phyloP scores from a whole-genome alignment of 1,139 yeast species.

The Saccharomyces hybrid region DNA sequence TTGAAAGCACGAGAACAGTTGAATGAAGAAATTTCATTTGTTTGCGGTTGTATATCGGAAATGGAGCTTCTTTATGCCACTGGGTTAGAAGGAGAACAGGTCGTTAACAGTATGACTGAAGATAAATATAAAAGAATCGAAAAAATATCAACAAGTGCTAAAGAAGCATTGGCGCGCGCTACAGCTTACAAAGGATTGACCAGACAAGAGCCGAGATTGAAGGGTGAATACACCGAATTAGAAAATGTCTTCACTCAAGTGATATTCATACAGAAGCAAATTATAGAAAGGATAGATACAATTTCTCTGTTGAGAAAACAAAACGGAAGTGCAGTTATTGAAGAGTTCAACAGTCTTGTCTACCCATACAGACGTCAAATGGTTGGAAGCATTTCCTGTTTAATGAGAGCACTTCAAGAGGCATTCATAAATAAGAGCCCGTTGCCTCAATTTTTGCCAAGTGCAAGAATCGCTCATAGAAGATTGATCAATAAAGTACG shows the following conservation, averaged over 20 bases:
- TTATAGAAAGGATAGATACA: conserved; percentile 42
- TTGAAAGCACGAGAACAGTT: conserved; percentile 41
- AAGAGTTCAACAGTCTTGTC: conserved; percentile 37
- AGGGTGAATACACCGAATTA: conserved; percentile 38
- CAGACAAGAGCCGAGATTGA: conserved; percentile 42
- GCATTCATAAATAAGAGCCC: conserved; percentile 40
- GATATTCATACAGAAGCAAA: conserved; percentile 40
- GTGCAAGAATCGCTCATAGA: conserved; percentile 42
- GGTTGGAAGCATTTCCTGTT: conserved; percentile 34
- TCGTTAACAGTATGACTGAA: conserved; percentile 24
- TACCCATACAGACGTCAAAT: conserved; percentile 40
- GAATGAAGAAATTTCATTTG: conserved; percentile 36
- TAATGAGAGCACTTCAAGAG: conserved; percentile 38
- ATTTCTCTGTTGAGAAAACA: conserved; percentile 38
- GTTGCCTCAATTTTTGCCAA: conserved; percentile 43
- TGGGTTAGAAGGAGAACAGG: conserved; percentile 36
- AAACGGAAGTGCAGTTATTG: conserved; percentile 42
- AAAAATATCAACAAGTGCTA: conserved; percentile 33
- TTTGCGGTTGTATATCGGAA: conserved; percentile 36
- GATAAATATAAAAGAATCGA: conserved; percentile 28
- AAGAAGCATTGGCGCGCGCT: conserved; percentile 37
- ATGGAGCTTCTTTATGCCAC: conserved; percentile 36
- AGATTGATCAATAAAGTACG: conserved; percentile 39
- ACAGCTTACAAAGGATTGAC: conserved; percentile 37
- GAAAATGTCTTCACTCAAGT: conserved; percentile 39